Conservation (phyloP, 1,139 yeast species). For the Eremothecium coryli region DNA sequence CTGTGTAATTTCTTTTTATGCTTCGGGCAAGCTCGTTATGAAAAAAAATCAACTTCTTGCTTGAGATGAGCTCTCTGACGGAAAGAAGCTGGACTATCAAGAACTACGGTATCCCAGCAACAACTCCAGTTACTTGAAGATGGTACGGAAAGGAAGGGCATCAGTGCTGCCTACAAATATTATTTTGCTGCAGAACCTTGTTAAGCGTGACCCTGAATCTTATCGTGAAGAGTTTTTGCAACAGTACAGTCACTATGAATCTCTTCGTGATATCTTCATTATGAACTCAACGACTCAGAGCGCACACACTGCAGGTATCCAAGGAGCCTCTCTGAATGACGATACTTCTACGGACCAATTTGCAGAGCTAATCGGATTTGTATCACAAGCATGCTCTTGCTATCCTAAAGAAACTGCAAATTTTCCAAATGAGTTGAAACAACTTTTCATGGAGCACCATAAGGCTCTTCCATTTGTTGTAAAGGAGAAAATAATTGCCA, state of each 20-base stretch:
- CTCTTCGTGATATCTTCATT: slow-evolving; percentile 77
- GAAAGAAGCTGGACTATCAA: no score
- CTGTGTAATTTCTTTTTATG: no score
- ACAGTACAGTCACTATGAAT: slow-evolving; percentile 86
- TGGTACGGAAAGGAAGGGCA: slow-evolving; percentile 86
- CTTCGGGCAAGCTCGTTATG: no score
- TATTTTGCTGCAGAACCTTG: slow-evolving; percentile 81
- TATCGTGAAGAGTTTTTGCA: slow-evolving; percentile 88
- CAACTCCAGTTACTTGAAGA: no score
- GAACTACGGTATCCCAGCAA: no score
- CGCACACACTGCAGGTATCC: slow-evolving; percentile 13
- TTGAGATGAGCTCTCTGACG: no score
- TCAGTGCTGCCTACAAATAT: slow-evolving; percentile 88
- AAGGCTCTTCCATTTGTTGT: slow-evolving; percentile 73
- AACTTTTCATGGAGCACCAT: slow-evolving; percentile 63
- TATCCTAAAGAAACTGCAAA: slow-evolving; percentile 80
- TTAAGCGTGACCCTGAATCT: slow-evolving; percentile 87
- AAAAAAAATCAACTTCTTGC: no score
- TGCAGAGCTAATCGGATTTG: slow-evolving; percentile 77
- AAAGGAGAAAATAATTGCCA: slow-evolving; percentile 84
- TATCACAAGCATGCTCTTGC: slow-evolving; percentile 83
- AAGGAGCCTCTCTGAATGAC: slow-evolving; percentile 5
- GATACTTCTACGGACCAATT: slow-evolving; percentile 59
- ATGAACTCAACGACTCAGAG: slow-evolving; percentile 25
- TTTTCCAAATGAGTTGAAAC: slow-evolving; percentile 73